phyloP scores from a whole-genome alignment of 139 green algal species.

The Micractinium sp. region DNA sequence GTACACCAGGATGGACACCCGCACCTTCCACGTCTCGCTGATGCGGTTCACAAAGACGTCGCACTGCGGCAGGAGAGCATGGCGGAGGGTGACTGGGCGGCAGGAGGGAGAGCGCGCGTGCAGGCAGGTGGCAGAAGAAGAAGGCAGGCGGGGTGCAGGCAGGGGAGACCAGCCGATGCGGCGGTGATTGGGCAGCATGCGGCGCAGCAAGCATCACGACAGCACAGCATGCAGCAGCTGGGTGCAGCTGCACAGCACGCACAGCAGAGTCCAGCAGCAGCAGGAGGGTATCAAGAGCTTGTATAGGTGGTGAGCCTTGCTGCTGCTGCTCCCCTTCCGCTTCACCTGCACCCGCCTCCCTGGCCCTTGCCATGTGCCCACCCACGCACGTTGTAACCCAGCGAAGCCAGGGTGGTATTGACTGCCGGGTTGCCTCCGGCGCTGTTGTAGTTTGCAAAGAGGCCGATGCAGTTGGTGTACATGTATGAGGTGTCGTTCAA shows the following conservation, averaged over 20 bases:
- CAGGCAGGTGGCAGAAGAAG: not conserved
- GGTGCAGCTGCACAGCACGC: not conserved
- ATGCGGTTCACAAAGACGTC: conserved; percentile 49
- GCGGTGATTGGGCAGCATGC: not conserved
- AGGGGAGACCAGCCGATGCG: not conserved
- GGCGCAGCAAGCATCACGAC: too few species aligned
- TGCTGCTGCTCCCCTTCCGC: not conserved
- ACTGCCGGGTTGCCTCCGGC: not conserved
- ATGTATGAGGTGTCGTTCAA: not conserved
- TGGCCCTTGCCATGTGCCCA: not conserved
- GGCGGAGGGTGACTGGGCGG: not conserved
- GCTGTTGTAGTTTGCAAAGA: conserved; percentile 28
- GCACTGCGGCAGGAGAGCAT: conserved; percentile 60
- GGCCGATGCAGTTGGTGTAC: conserved; percentile 32
- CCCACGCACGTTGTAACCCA: conserved; percentile 21
- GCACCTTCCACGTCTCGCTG: conserved; percentile 68
- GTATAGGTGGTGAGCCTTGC: not conserved
- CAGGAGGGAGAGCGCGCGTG: not conserved
- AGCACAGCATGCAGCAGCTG: not conserved
- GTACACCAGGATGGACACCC: conserved; percentile 87
- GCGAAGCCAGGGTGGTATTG: not conserved
- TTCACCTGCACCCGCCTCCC: not conserved
- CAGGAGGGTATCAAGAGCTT: not conserved
- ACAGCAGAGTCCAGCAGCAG: too few species aligned
- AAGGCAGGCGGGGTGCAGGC: not conserved